These are phyloP conservation scores for Colletotrichum chrysophilum DNA, from an alignment of 2,329 filamentous ascomycete species.

Conservation along the genomic window DNA sequence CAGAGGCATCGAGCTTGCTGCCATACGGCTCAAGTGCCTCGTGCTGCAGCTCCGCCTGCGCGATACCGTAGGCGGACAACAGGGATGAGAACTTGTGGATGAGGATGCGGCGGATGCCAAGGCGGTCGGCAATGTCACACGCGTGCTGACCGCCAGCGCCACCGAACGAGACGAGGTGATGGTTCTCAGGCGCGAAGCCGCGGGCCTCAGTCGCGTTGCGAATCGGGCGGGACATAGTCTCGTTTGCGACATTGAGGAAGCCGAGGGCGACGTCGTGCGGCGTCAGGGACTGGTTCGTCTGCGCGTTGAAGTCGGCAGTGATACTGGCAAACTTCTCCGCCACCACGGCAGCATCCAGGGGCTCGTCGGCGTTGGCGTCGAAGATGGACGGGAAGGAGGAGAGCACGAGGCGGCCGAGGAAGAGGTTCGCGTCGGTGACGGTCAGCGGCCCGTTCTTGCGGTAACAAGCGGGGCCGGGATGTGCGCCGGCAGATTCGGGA, in stretches of 20 bases:
- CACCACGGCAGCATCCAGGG: conserved; percentile 46
- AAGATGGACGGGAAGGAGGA: conserved; percentile 77
- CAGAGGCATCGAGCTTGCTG: conserved; percentile 18
- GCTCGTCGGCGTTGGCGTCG: conserved; percentile 67
- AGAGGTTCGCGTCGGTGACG: conserved; percentile 75
- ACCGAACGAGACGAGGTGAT: conserved; percentile 55
- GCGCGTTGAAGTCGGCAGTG: conserved; percentile 42
- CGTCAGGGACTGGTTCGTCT: conserved; percentile 34
- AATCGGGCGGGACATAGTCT: conserved; percentile 79
- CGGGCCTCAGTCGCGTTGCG: conserved; percentile 73
- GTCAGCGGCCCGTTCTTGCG: conserved; percentile 73
- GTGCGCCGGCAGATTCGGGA: conserved; percentile 73
- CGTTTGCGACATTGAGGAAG: conserved; percentile 77
- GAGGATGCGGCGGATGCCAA: conserved; percentile 44
- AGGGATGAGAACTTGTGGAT: conserved; percentile 47
- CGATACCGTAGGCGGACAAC: conserved; percentile 49
- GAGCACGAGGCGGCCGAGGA: conserved; percentile 64
- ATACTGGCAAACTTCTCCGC: conserved; percentile 45
- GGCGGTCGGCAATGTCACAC: conserved; percentile 41
- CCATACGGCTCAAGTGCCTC: conserved; percentile 40
- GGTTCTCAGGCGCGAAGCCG: conserved; percentile 33
- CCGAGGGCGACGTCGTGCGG: conserved; percentile 63
- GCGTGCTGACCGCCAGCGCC: conserved; percentile 74
- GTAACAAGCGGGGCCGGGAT: conserved; percentile 76
- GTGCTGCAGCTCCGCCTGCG: conserved; percentile 42